Evolutionary conservation across 2,329 filamentous ascomycete genomes (phyloP), one percentile per base, ranked within the genome.

Genomic region (Verticillium albo-atrum): DNA sequence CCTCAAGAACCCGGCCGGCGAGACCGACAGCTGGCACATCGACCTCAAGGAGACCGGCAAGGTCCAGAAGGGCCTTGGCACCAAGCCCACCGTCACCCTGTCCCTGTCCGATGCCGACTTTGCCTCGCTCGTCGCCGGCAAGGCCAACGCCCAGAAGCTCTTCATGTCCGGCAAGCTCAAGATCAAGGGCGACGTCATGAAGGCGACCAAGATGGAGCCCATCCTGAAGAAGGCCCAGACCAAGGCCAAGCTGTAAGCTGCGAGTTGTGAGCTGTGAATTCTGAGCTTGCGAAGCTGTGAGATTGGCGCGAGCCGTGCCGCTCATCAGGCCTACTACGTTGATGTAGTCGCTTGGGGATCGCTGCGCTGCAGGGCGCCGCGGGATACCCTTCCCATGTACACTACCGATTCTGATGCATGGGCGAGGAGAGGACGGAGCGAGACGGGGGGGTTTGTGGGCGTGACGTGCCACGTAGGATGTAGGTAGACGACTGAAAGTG

Each of bases 131-230:
- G 88, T 96, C 58, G 71, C 82, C 37, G 95, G 95, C 73, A 92
- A 96, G 81, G 92, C 91, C 68, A 97, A 97, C 72, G 92, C 95
- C 60, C 95, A 99, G 83, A 88, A 89, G 68, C 80, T 99, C 65
- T 97, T 98, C 80, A 98, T 99, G 94, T 86, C 86, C n/a, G 95
- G 95, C 70, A 97, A 97, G 84, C 83, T 99, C 72, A 99, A 98
- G 90, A 86, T 98, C 74, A 96, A 92, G 86, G 95, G 95, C 64
- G 92, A 98, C 75, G 87, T 98, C 62, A 98, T 98, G 94, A 97
- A 97, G 86, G 90, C 95, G 37, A 97, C 93, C 62, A 97, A 96
- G 87, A 86, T 97, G 77, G 92, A 97, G 78, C 90, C 92, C 47
- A 89, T 98, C 70, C 79, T 97, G 65, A 92, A 92, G 83, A 95